Conservation (phyloP, 176 grass and related monocot species). For the Hordeum vulgare region MorexV3_pseudomolecules_assembly NC_058521.1:610050172-610050671, state of each 20-base stretch:
- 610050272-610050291: constrained; percentile 69
- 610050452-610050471: constrained; percentile 71
- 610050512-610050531: constrained; percentile 96
- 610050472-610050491: constrained; percentile 82
- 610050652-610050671: constrained; percentile 55
- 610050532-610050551: constrained; percentile 54
- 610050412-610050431: constrained; percentile 61
- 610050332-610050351: constrained; percentile 94
- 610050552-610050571: constrained; percentile 62
- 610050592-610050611: constrained; percentile 42
- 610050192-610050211: constrained; percentile 53
- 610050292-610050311: constrained; percentile 71
- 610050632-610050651: constrained; percentile 74
- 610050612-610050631: constrained; percentile 69
- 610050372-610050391: constrained; percentile 74
- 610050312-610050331: constrained; percentile 31
- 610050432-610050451: constrained; percentile 36
- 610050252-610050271: constrained; percentile 81
- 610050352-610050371: constrained; percentile 70
- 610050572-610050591: constrained; percentile 78
- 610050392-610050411: constrained; percentile 87
- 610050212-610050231: constrained; percentile 89
- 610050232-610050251: constrained; percentile 79
- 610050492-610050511: constrained; percentile 70
- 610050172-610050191: constrained; percentile 53